phyloP scores from a whole-genome alignment of 2,329 filamentous ascomycete genomes.

The Chlorencoelia australis region DNA sequence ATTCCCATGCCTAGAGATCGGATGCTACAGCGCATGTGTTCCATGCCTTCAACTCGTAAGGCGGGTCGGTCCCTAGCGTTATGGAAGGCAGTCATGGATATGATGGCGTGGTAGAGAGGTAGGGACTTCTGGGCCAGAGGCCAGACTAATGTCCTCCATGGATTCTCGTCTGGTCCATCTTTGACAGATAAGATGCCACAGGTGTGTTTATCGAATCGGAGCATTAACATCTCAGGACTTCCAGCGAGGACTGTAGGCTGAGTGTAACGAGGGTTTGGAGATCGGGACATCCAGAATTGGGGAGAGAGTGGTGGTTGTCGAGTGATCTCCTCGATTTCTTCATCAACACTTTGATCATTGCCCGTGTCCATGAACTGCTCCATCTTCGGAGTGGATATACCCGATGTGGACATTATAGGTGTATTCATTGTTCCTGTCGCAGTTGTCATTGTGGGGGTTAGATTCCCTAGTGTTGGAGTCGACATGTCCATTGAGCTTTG shows the following conservation, averaged over 20 bases:
- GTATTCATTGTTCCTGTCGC: conserved; percentile 17
- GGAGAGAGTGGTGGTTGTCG: conserved; percentile 26
- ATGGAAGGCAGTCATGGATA: conserved; percentile 61
- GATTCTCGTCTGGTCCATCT: conserved; percentile 58
- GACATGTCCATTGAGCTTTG: background rate
- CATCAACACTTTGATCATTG: conserved; percentile 28
- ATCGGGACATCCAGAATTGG: too few relatives aligned
- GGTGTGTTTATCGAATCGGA: conserved; percentile 54
- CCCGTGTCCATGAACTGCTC: conserved; percentile 18
- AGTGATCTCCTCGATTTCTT: conserved; percentile 46
- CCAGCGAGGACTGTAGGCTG: conserved; percentile 39
- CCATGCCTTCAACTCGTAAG: conserved; percentile 52
- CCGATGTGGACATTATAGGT: conserved; percentile 15
- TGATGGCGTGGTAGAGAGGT: conserved; percentile 57
- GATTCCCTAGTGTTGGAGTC: background rate
- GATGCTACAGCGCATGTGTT: conserved; percentile 59
- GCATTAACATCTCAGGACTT: conserved; percentile 50
- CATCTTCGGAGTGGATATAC: conserved; percentile 13
- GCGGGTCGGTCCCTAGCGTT: conserved; percentile 46
- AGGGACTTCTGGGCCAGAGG: conserved; percentile 54
- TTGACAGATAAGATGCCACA: conserved; percentile 64
- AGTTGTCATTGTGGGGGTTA: too few relatives aligned
- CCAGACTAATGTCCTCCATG: conserved; percentile 63
- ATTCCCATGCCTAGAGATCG: conserved; percentile 47
- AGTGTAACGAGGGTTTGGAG: too few relatives aligned